These are phyloP conservation scores for Neofusicoccum cordaticola DNA, from an alignment of 2,329 filamentous ascomycete species.

Conservation along the genomic window DNA sequence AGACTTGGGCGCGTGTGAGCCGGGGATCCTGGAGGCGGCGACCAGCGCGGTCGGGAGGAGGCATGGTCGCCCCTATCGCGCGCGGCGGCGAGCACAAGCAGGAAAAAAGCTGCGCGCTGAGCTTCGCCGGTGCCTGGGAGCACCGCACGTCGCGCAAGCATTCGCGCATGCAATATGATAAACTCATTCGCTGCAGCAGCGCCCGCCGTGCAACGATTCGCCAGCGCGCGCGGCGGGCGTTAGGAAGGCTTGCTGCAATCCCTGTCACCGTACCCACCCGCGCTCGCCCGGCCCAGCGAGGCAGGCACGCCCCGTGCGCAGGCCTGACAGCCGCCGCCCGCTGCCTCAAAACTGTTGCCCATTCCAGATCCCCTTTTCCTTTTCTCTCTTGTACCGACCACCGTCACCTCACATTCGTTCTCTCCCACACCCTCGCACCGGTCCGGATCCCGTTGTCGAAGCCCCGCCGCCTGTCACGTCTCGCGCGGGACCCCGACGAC, in stretches of 20 bases:
- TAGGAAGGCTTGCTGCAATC: conserved; percentile 11
- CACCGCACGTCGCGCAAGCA: conserved; percentile 7
- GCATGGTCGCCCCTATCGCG: background rate
- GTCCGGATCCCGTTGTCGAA: conserved; percentile 9
- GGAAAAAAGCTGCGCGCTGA: background rate
- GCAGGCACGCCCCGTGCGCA: conserved; percentile 17
- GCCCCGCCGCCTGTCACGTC: conserved; percentile 3
- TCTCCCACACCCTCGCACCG: background rate
- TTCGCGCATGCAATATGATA: conserved; percentile 10
- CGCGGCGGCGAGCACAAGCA: background rate
- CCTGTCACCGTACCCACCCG: conserved; percentile 13
- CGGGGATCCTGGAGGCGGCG: background rate
- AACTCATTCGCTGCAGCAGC: conserved; percentile 8
- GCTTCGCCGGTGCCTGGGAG: conserved; percentile 3
- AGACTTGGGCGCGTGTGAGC: background rate
- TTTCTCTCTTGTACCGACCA: conserved; percentile 17
- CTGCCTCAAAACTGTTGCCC: conserved; percentile 18
- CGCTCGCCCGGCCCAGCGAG: conserved; percentile 13
- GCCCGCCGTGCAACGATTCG: conserved; percentile 10
- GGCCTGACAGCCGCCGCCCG: conserved; percentile 17
- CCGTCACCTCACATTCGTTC: conserved; percentile 17
- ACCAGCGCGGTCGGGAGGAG: background rate
- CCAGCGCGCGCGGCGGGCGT: conserved; percentile 10
- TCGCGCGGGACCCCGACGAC: conserved; percentile 5
- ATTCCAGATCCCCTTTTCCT: conserved; percentile 18